Evolutionary conservation across 192 early-diverging fungal species (phyloP), one percentile per base, ranked within the genome.

Genomic region (Entrophospora sp.): DNA sequence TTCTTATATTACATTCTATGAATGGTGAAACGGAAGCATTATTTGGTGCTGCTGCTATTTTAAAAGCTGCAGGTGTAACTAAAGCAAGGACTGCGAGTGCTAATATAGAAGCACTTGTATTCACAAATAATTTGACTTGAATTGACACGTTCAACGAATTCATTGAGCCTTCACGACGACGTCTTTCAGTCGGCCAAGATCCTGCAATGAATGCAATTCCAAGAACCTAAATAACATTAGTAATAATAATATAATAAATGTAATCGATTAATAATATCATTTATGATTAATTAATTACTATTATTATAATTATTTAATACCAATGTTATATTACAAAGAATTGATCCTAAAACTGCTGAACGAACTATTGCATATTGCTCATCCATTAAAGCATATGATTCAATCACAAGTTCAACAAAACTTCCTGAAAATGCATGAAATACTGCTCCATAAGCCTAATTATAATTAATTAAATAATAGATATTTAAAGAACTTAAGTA

Each of bases 271-370:
- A n/a, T n/a, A n/a, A n/a, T n/a, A n/a, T n/a, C n/a, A n/a, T n/a
- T n/a, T n/a, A n/a, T n/a, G n/a, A n/a, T n/a, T n/a, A n/a, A n/a
- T n/a, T n/a, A n/a, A n/a, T n/a, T n/a, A n/a, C n/a, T n/a, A n/a
- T n/a, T n/a, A n/a, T n/a, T n/a, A n/a, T n/a, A n/a, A n/a, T n/a
- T n/a, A n/a, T n/a, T n/a, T n/a, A n/a, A n/a, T 71, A 95, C 85
- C 52, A 97, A 78, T 40, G 95, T 73, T 72, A 94, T 73, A 73
- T 97, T 97, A 60, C 88, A 90, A 16, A 97, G 75, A 67, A 97
- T 92, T 28, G 90, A 89, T 9, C 95, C 95, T 7, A 97, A 76
- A 51, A 95, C 74, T 9, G 89, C 68, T 13, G 73, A 69, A 32
- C 71, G 73, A 24, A 75, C 73, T 20, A 75, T 64, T 10, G 25